Conservation (phyloP, 2,329 filamentous ascomycete species). For the Alternaria ventricosa region DNA sequence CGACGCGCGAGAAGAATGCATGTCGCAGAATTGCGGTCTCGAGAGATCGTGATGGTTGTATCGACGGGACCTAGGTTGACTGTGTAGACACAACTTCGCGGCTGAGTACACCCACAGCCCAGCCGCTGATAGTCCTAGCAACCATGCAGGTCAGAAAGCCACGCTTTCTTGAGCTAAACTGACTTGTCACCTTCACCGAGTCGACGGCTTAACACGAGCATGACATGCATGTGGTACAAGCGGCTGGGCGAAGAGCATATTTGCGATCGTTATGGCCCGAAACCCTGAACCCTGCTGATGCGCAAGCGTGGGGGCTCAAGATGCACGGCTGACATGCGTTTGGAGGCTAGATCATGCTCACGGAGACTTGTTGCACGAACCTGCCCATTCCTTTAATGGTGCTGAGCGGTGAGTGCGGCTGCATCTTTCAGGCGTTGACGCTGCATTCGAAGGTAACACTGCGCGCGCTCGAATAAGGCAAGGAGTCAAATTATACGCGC, state of each 20-base stretch:
- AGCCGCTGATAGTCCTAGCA: accelerated
- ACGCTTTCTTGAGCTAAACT: background rate
- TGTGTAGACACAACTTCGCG: background rate
- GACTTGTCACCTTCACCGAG: background rate
- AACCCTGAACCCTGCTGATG: background rate
- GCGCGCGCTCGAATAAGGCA: background rate
- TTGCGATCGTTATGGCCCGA: constrained; percentile 8
- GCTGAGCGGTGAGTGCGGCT: background rate
- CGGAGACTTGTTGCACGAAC: too few species aligned
- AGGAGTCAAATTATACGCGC: background rate
- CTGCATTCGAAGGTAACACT: background rate
- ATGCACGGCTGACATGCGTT: background rate
- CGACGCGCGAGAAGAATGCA: background rate
- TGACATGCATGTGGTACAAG: background rate
- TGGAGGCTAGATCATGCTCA: background rate
- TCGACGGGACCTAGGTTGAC: background rate
- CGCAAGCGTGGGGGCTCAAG: background rate
- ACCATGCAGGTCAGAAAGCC: background rate
- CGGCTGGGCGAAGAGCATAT: background rate
- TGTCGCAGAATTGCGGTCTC: background rate
- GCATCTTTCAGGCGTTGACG: background rate
- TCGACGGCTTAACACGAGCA: background rate
- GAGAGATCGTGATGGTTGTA: accelerated
- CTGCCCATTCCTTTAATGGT: background rate
- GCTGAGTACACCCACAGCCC: background rate